phyloP scores from a whole-genome alignment of 2,329 filamentous ascomycete species.

The Exophiala xenobiotica region DNA sequence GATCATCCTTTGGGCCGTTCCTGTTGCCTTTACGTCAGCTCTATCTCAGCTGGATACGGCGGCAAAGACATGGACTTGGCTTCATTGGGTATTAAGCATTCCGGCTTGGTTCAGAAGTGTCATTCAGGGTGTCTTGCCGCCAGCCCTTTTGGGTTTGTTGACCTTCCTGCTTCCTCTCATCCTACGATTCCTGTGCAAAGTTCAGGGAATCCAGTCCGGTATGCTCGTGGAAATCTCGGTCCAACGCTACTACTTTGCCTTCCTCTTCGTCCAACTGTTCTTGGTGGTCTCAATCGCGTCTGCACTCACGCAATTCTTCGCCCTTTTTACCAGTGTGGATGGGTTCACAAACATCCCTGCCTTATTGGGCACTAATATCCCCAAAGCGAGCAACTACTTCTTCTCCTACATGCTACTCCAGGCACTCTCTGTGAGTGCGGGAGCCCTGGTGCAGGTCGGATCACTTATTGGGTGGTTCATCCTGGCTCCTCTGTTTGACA shows the following conservation, averaged over 20 bases:
- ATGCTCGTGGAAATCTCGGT: conserved; percentile 77
- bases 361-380: conserved; percentile 74
- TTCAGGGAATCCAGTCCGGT: conserved; percentile 80
- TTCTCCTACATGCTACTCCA: conserved; percentile 98
- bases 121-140: conserved; percentile 83
- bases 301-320: conserved; percentile 66
- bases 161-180: conserved; percentile 79
- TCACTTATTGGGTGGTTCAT: conserved; percentile 78
- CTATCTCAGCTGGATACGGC: conserved; percentile 75
- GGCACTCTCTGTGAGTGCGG: conserved; percentile 84
- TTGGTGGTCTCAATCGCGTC: conserved; percentile 84
- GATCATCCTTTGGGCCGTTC: conserved; percentile 85
- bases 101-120: conserved; percentile 63
- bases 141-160: conserved; percentile 71
- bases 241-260: conserved; percentile 88
- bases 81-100: conserved; percentile 65
- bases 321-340: conserved; percentile 63
- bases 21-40: conserved; percentile 82
- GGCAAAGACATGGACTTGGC: conserved; percentile 64
- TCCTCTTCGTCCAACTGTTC: conserved; percentile 93
- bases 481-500: conserved; percentile 76
- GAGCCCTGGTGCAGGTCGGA: conserved; percentile 80
- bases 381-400: conserved; percentile 90
- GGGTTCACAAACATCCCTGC: conserved; percentile 68
- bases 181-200: conserved; percentile 67